Base-by-base conservation (phyloP, 1,284 basidiomycete species). In the Pholiota adiposa region DNA sequence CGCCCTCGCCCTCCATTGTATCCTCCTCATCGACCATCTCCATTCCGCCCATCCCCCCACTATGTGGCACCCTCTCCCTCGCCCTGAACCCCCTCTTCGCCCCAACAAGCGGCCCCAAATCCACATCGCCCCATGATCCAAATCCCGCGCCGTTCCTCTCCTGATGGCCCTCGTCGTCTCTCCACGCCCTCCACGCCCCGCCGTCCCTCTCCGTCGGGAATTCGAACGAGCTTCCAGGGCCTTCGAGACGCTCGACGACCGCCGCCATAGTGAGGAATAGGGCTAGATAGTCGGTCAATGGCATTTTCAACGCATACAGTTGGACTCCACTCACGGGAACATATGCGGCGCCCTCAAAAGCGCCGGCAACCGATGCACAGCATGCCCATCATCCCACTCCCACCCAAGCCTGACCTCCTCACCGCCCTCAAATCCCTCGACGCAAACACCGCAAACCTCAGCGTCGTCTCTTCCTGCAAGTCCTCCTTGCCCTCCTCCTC, bases 371-470 rank as follows among this genome's bases (percentile, higher is more conserved):
- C 85, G 79, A 73, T 98, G 96, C 0, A 97, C 87, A 0, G 92
- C 88, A 70, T 95, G 93, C 4, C 88, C 87, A 68, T 98, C 96
- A 67, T 97, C 96, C 96, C 96, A 98, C 72, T 97, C 95, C 95
- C 96, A 98, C 0, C 91, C 93, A 0, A 98, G 75, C 0, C 96
- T 87, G 40, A 98, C 86, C 75, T 98, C 97, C 67, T 97, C 94
- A 51, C 90, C 36, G 86, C 85, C 60, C 84, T 84, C 61, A 98
- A 82, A 65, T 94, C 90, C 16, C 86, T 77, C 18, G 90, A 73
- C 0, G 95, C 93, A 67, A 97, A 98, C 1, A 98, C 77, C 0
- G 89, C 96, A 70, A 98, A 96, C 0, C 81, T 78, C 0, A 97
- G 77, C 23, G 83, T 80, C 2, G 77, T 76, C 18, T 78, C 73